These are phyloP conservation scores for Corynespora cassiicola DNA, from an alignment of 2,329 filamentous ascomycete genomes.

Conservation along the genomic window DNA sequence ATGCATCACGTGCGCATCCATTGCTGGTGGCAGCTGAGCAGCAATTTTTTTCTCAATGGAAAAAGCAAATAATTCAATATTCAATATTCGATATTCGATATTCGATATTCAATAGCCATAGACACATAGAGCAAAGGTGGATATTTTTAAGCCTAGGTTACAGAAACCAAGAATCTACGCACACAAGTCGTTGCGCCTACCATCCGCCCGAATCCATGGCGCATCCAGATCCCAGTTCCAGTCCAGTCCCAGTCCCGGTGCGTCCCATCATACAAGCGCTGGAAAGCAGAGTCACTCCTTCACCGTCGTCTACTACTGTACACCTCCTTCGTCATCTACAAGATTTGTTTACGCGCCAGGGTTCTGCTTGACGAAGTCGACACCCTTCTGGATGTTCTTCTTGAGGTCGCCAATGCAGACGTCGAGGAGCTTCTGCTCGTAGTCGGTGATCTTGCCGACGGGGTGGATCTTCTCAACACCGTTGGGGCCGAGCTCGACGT, in stretches of 20 bases:
- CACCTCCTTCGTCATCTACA: slow-evolving; percentile 19
- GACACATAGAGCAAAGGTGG: slow-evolving; percentile 14
- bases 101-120: no score
- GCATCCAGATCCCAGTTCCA: slow-evolving; percentile 14
- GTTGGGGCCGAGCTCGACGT: slow-evolving; percentile 93
- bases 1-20: no score
- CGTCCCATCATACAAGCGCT: slow-evolving; percentile 24
- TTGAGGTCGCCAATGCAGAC: slow-evolving; percentile 83
- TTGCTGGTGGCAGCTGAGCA: no score
- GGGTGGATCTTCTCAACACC: slow-evolving; percentile 94
- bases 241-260: slow-evolving; percentile 26
- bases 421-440: slow-evolving; percentile 90
- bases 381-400: slow-evolving; percentile 94
- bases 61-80: no score
- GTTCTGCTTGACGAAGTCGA: slow-evolving; percentile 69
- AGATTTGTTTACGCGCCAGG: slow-evolving; percentile 41
- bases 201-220: slow-evolving; percentile 6
- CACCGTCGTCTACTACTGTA: slow-evolving; percentile 36
- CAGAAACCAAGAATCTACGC: slow-evolving; percentile 20
- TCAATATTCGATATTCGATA: no score
- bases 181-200: slow-evolving; percentile 1
- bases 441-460: slow-evolving; percentile 81
- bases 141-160: slow-evolving; percentile 18
- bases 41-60: no score
- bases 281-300: slow-evolving; percentile 15